A percentile compares a stretch with the other conserved stretches of the same genome.
phyloP scores from a whole-genome alignment of 306 rosid genomes.

The Ammopiptanthus mongolicus region DNA sequence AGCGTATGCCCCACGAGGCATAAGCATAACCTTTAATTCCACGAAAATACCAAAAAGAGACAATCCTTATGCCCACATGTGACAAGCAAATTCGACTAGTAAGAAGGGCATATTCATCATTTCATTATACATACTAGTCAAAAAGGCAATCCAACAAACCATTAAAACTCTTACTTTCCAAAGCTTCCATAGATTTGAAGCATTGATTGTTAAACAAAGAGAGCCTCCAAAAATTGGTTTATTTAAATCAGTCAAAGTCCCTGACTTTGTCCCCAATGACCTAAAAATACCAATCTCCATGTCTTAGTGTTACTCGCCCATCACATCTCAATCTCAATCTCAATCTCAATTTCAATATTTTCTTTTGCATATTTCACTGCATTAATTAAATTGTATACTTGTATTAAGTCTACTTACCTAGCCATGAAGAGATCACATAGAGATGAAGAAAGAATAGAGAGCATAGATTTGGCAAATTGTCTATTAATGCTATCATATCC shows the following conservation, averaged over 20 bases:
- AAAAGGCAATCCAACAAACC: constrained; percentile 8
- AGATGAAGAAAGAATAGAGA: constrained; percentile 9
- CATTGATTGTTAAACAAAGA: not conserved
- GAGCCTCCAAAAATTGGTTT: constrained; percentile 19
- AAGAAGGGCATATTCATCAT: not conserved
- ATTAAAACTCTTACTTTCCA: not conserved
- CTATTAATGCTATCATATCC: constrained; percentile 27
- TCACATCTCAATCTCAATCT: not conserved
- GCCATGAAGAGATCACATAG: constrained; percentile 34
- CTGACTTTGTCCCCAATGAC: not conserved
- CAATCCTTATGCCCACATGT: not conserved
- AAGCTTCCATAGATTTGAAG: constrained; percentile 11
- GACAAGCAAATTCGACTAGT: not conserved
- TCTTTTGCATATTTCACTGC: not conserved
- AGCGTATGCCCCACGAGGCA: not conserved
- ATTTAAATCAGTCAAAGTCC: constrained; percentile 20
- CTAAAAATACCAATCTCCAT: constrained; percentile 14
- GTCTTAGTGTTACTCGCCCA: not conserved
- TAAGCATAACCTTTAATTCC: not conserved
- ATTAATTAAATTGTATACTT: not conserved
- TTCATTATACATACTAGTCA: not conserved
- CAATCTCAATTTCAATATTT: not conserved
- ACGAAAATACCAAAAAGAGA: not conserved
- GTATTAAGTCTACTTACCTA: not conserved
- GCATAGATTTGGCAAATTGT: constrained; percentile 28